Base-by-base conservation (phyloP, 2,329 filamentous ascomycete genomes). In the Coniochaeta sp. region DNA sequence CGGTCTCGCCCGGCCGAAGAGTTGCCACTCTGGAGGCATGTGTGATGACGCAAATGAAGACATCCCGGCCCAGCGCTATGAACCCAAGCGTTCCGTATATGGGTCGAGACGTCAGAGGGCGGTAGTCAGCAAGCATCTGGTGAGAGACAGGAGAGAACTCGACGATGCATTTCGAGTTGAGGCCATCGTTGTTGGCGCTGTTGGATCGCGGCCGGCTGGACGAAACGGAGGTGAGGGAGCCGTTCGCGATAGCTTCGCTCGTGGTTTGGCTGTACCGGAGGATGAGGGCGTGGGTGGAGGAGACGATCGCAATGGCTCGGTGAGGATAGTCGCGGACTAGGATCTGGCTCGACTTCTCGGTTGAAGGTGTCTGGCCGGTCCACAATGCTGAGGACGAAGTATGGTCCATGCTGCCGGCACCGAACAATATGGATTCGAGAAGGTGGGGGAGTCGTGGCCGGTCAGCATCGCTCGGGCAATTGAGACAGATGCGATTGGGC, bases 1-100 rank as follows among this genome's bases (percentile, higher is more conserved):
- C 88, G 4, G 89, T 93, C 79, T 98, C 93, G 55, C 91, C 91
- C 0, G 92, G 92, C 56, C 92, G 83, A 56, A 97, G 82, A 1
- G 86, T 91, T 17, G 93, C 93, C 6, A 93, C 91, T 63, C 88
- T 86, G 22, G 85, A 82, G 40, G 91, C 89, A 54, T 87, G 85
- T 31, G 90, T 96, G 59, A 98, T 90, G 61, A 97, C 89, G 63
- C 92, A 95, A 17, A 98, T 79, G 72, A 98, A 98, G 16, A 97
- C 88, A 77, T 97, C 91, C 62, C 86, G 82, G 64, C 87, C 86
- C 63, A 96, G 83, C 0, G 91, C 89, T 67, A 97, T 93, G 63
- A 98, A 78, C 1, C 93, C 93, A 54, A 98, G 78, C 0, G 93
- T 98, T 60, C 93, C 93, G 70, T 91, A 88, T 36, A 93, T 89